These are phyloP conservation scores for Pleurotus citrinopileatus DNA, from an alignment of 768 basidiomycete genomes.

Conservation along the genomic window DNA sequence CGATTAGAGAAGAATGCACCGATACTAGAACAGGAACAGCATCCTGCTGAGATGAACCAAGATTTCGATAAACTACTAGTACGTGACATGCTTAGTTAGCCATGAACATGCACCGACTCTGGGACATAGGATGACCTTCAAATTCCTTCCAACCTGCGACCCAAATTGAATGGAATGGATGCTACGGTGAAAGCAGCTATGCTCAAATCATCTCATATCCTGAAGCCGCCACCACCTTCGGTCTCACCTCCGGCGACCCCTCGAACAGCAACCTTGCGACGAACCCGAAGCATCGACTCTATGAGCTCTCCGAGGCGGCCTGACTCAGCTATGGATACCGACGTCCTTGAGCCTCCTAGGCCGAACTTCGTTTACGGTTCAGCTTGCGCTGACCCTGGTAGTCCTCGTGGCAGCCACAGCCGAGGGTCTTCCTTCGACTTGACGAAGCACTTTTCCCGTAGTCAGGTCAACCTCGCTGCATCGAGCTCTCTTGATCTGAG, in stretches of 20 bases:
- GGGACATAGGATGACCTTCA: conserved; percentile 77
- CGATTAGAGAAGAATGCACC: conserved; percentile 31
- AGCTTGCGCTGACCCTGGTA: conserved; percentile 30
- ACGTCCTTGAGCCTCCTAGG: conserved; percentile 36
- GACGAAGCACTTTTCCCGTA: conserved; percentile 47
- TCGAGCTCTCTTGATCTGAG: conserved; percentile 44
- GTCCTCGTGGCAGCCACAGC: conserved; percentile 39
- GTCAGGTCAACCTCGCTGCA: conserved; percentile 43
- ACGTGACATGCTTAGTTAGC: background rate
- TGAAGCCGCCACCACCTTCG: conserved; percentile 41
- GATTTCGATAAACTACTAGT: conserved; percentile 85
- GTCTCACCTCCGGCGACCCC: conserved; percentile 43
- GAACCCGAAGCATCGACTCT: conserved; percentile 73
- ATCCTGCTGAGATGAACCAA: conserved; percentile 44
- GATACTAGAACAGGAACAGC: conserved; percentile 14
- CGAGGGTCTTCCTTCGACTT: conserved; percentile 66
- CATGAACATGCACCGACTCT: conserved; percentile 1
- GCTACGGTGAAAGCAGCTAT: conserved; percentile 86
- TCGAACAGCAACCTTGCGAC: conserved; percentile 49
- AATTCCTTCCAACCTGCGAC: conserved; percentile 74
- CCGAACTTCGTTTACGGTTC: conserved; percentile 33
- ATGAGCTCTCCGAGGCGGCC: conserved; percentile 52
- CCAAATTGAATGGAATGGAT: conserved; percentile 80
- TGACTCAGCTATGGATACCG: conserved; percentile 34
- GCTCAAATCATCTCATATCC: conserved; percentile 79